Conservation (phyloP, 2,329 filamentous ascomycete species). For the Microcyclosporella mali region DNA sequence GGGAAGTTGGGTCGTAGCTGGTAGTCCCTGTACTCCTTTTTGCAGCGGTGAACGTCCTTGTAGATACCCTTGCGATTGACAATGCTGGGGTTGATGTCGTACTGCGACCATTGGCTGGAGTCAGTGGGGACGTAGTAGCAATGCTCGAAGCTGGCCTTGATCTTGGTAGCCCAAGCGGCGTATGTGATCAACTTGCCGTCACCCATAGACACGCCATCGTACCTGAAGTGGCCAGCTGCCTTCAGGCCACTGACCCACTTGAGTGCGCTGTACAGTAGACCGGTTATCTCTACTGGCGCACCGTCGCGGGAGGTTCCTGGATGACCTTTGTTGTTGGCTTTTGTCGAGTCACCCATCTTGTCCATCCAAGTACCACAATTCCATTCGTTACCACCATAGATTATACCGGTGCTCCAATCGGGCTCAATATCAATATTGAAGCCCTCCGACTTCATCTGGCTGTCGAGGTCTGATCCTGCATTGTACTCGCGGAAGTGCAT, state of each 20-base stretch:
- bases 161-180: constrained; percentile 68
- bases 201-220: constrained; percentile 59
- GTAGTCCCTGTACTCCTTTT: constrained; percentile 96
- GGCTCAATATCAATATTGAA: constrained; percentile 89
- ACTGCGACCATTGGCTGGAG: constrained; percentile 62
- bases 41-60: constrained; percentile 91
- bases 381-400: constrained; percentile 87
- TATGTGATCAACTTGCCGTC: constrained; percentile 57
- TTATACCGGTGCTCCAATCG: constrained; percentile 83
- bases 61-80: constrained; percentile 93
- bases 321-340: constrained; percentile 83
- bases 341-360: constrained; percentile 98
- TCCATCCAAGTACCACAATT: constrained; percentile 99
- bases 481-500: constrained; percentile 94
- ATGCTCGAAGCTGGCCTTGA: constrained; percentile 83
- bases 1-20: constrained; percentile 91
- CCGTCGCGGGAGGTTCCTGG: constrained; percentile 96
- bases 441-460: constrained; percentile 85
- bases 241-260: constrained; percentile 68
- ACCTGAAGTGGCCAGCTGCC: constrained; percentile 62
- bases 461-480: constrained; percentile 79
- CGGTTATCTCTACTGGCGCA: constrained; percentile 90
- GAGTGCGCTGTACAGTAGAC: constrained; percentile 83
- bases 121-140: constrained; percentile 80
- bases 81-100: constrained; percentile 72